Conservation (phyloP, 176 grass and related monocot genomes). For the barley (Hordeum vulgare) region MorexV3_pseudomolecules_assembly NC_058523.1:529725175-529725674, state of each 20-base stretch:
- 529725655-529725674: conserved; percentile 44
- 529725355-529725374: not conserved
- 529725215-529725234: not conserved
- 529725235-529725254: conserved; percentile 22
- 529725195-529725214: conserved; percentile 14
- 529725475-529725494: conserved; percentile 24
- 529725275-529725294: too few species aligned
- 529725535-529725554: conserved; percentile 37
- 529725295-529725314: too few species aligned
- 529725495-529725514: conserved; percentile 35
- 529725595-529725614: not conserved
- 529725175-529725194: conserved; percentile 34
- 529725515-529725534: conserved; percentile 21
- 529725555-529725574: not conserved
- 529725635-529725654: conserved; percentile 20
- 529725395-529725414: not conserved
- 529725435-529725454: not conserved
- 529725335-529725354: not conserved
- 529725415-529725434: not conserved
- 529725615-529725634: not conserved
- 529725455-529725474: conserved; percentile 21
- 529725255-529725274: not conserved
- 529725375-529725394: not conserved
- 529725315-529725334: not conserved
- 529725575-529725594: not conserved